Base-by-base conservation (phyloP, 2,329 filamentous ascomycete species). In the Pseudogymnoascus sp. region DNA sequence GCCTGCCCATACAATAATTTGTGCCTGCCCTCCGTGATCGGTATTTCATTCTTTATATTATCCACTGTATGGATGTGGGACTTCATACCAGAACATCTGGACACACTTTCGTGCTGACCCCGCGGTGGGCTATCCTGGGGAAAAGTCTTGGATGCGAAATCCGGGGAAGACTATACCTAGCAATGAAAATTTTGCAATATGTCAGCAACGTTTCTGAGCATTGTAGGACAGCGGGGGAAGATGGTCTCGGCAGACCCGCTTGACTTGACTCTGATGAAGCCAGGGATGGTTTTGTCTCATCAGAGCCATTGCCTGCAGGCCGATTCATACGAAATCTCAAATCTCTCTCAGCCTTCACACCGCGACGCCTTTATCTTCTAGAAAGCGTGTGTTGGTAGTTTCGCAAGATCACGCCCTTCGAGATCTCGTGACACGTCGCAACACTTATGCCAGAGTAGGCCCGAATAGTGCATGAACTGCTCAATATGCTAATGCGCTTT, bases 391-490 rank as follows among this genome's bases (percentile, higher is more conserved):
- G n/a, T 54, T 54, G 25, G 47, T 12, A 6, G 43, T 50, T 50
- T 50, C 43, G 16, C 47, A 18, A 54, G 47, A 54, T 54, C 47
- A 54, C 47, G 47, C 18, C n/a, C 25, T n/a, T 32, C 47, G 4
- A 54, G 47, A 54, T 54, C 47, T 54, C 47, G 47, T 32, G 47
- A 54, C 47, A 54, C 47, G 28, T 54, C 28, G n/a, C 47, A 47
- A 32, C 9, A 32, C n/a, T 12, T 3, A 6, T 2, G 2, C 11
- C 20, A 18, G 12, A 32, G 47, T 32, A 54, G 28, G 47, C 28
- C 47, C 47, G 28, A 54, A 54, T 54, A 28, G 8, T 54, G 25
- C 25, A 54, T 54, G 47, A 54, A 54, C 47, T 54, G 28, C 47
- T 54, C 47, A 2, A 54, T 28, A 54, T 18, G 47, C 16, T n/a